Evolutionary conservation across 2,329 filamentous ascomycete genomes (phyloP), one percentile per base, ranked within the genome.

Genomic region (Cladophialophora yegresii): DNA sequence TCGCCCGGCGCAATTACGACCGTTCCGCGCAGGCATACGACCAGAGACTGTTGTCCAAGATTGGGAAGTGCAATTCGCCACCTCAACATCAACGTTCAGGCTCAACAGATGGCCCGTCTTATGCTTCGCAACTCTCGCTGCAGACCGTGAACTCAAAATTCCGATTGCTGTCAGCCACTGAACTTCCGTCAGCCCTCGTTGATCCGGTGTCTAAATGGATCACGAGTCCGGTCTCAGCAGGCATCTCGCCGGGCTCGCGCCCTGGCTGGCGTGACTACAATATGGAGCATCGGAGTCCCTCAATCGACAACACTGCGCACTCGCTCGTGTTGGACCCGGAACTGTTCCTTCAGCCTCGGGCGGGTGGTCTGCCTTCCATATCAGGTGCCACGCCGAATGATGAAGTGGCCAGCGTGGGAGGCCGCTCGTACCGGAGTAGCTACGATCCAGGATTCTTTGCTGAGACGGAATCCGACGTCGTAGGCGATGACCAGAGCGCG

Each of bases 11-110:
- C 66, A 82, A 84, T 54, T 80, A 86, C 47, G 81, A 85, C 68
- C 81, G 80, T 62, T 86, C 84, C 2, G 86, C 84, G 26, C 83
- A 87, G 71, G 84, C 82, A 33, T 88, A 87, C 74, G 85, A 88
- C 71, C 83, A 87, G 73, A 83, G 85, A 66, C 75, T 87, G 12
- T 75, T 88, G 28, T 85, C 84, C 55, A 86, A 85, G 69, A 87
- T 87, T 64, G 85, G 85, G 33, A 85, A 85, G 54, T 81, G 84
- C 5, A 82, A 82, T 62, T 85, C 84, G 7, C 82, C 83, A 28
- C 82, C 83, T 20, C 78, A 82, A 56, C 77, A 73, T 59, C 40
- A 76, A 71, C 75, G 66, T 72, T 72, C 36, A 58, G 70, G 65
- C 63, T 73, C 73, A 28, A 64, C 73, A 33, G 73, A 74, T 22